Base-by-base conservation (phyloP, 2,329 filamentous ascomycete genomes). In the Trichoderma asperellum region DNA sequence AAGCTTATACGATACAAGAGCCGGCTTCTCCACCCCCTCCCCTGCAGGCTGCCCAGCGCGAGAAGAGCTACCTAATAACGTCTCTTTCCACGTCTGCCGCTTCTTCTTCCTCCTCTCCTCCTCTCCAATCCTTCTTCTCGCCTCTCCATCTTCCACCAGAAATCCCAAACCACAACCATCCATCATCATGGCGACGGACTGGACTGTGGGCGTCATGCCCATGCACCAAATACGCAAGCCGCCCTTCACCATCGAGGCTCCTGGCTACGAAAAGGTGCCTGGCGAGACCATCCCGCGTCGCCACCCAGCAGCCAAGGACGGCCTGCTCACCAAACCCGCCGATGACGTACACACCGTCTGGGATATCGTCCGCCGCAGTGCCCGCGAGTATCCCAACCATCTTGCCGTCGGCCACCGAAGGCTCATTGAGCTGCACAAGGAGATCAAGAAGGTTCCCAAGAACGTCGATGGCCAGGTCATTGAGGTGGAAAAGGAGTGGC, bases 391-490 rank as follows among this genome's bases (percentile, higher is more conserved):
- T 76, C 86, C 86, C 70, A 86, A 89, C 76, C 85, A 89, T 76
- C 85, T 87, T 70, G 89, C 89, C 70, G 84, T 92, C 71, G 94
- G 92, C 74, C 86, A 85, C 75, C 89, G 94, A 72, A 90, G 87
- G 79, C 86, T 97, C 69, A 80, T 97, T 80, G 85, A 90, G 80
- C 88, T 90, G 58, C 93, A 97, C 81, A 88, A 88, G 75, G 94
- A 97, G 84, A 90, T 87, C 74, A 97, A 95, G 84, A 96, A 93
- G 86, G 84, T 97, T 74, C 91, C 94, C 86, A 97, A 96, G 87
- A 86, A 93, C 62, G 84, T 97, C 69, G 92, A 96, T 76, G 94
- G 94, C 74, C 87, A 92, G 78, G 87, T 93, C 79, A 84, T 86
- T 73, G 88, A 94, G 82, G 88, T 96, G 40, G 92, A 96, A 72